Evolutionary conservation across 164 flowering plant genomes (phyloP), one percentile per base, ranked within the genome.

Genomic region (Vitis amurensis): DNA sequence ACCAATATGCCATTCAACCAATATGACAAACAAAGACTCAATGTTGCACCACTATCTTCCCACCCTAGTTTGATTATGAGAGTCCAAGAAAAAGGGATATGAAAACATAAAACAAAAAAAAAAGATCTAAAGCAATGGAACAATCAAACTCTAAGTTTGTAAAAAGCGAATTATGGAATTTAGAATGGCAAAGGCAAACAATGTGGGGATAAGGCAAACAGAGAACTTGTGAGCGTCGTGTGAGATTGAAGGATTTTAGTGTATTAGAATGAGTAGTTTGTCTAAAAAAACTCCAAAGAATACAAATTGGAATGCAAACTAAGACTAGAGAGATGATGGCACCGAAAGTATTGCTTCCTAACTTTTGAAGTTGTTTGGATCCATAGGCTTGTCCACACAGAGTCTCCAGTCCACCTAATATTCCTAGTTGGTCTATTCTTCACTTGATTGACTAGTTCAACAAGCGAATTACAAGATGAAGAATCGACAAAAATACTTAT

Each of bases 401-500:
- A 8, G 65, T 62, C 14, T 62, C 65, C 1, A 1, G 50, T 30
- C n/a, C 65, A 16, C 65, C 37, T 0, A 50, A 3, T 19, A 19
- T 19, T 19, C 23, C 23, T 1, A 0, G 1, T 19, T 19, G 0
- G 27, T 23, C 27, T 50, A 62, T 62, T 44, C 65, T 50, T 13
- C 0, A 15, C 65, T 62, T 2, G 2, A 23, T 1, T 23, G 0
- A 23, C 27, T 23, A 23, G 27, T 23, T 23, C 27, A 1, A 23
- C 2, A 23, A 23, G 2, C 2, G 27, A 23, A 19, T 19, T 19
- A 19, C 23, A 19, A 19, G 23, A 19, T 19, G 23, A 19, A 19
- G 23, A 0, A 19, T 19, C 23, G 1, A 19, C 23, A 11, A 7
- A 14, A 9, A 19, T 14, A 55, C 64, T 65, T 79, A 83, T 83